Conservation (phyloP, 139 green algal species). For the Microglena sp. region DNA sequence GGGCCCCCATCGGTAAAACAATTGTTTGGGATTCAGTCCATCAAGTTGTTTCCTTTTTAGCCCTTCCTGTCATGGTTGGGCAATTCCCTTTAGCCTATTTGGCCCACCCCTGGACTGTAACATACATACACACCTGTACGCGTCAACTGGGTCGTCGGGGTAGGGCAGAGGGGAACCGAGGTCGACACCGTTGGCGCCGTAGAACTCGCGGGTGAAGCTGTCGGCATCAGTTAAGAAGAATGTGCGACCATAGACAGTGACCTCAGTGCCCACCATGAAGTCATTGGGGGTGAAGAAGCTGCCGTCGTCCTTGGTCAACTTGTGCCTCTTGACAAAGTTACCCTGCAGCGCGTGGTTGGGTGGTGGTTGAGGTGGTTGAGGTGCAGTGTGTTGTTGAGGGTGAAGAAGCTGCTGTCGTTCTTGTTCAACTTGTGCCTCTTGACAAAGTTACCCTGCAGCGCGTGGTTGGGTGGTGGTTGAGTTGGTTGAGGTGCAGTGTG, state of each 20-base stretch:
- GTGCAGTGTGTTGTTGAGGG: slow-evolving; percentile 30
- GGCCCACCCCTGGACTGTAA: too few species aligned
- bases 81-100: too few species aligned
- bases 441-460: slow-evolving; percentile 69
- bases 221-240: slow-evolving; percentile 75
- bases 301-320: slow-evolving; percentile 46
- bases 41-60: too few species aligned
- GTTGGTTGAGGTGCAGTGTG: too few species aligned
- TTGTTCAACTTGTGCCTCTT: slow-evolving; percentile 64
- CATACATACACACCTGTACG: too few species aligned
- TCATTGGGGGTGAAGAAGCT: slow-evolving; percentile 38
- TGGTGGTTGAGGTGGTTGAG: background rate
- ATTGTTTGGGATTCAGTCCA: too few species aligned
- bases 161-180: slow-evolving; percentile 29
- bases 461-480: background rate
- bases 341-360: slow-evolving; percentile 45
- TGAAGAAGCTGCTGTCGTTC: slow-evolving; percentile 32
- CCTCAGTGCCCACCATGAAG: slow-evolving; percentile 59
- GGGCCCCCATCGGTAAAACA: too few species aligned
- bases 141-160: slow-evolving; percentile 53
- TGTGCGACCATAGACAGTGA: slow-evolving; percentile 64
- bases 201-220: slow-evolving; percentile 59
- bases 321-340: slow-evolving; percentile 74
- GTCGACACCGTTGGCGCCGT: slow-evolving; percentile 19
- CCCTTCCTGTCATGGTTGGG: too few species aligned